phyloP scores from a whole-genome alignment of 352 stramenopile species.

The Phytopythium montanum region DNA sequence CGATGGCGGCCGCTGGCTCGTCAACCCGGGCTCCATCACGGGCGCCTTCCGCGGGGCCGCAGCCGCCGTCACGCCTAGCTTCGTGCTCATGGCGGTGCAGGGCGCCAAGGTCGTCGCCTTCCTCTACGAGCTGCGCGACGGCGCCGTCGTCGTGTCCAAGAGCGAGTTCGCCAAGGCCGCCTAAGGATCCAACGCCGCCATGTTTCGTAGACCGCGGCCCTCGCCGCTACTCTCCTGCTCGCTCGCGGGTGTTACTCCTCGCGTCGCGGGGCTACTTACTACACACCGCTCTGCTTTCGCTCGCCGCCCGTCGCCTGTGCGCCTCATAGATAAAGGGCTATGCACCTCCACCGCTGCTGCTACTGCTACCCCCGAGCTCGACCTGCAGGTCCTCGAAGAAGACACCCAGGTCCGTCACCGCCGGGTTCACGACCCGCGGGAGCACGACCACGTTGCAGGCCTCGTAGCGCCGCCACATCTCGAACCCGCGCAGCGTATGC shows the following conservation, averaged over 20 bases:
- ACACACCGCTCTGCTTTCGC: conserved; percentile 14
- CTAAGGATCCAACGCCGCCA: conserved; percentile 7
- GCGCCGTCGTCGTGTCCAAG: conserved; percentile 87
- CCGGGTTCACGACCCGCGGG: conserved; percentile 69
- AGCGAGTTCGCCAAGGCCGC: conserved; percentile 76
- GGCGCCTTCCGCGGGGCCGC: conserved; percentile 90
- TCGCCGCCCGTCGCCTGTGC: background rate
- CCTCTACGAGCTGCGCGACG: conserved; percentile 92
- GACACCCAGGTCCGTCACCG: conserved; percentile 54
- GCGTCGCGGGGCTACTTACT: conserved; percentile 17
- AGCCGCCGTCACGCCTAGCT: conserved; percentile 90
- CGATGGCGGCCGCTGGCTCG: conserved; percentile 94
- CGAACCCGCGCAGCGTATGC: conserved; percentile 78
- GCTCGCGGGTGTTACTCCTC: too few species aligned
- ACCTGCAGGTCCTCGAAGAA: conserved; percentile 72
- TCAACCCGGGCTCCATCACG: conserved; percentile 98
- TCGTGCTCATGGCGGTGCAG: conserved; percentile 98
- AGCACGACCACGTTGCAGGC: conserved; percentile 62
- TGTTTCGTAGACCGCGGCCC: conserved; percentile 6
- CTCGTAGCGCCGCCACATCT: conserved; percentile 87
- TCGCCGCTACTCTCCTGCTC: background rate
- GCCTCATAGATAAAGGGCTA: conserved; percentile 2
- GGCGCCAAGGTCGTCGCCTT: conserved; percentile 96
- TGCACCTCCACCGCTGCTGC: background rate
- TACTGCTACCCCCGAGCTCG: conserved; percentile 41